Conservation (phyloP, 345 rosid genomes). For the Erodium maritimum region DNA sequence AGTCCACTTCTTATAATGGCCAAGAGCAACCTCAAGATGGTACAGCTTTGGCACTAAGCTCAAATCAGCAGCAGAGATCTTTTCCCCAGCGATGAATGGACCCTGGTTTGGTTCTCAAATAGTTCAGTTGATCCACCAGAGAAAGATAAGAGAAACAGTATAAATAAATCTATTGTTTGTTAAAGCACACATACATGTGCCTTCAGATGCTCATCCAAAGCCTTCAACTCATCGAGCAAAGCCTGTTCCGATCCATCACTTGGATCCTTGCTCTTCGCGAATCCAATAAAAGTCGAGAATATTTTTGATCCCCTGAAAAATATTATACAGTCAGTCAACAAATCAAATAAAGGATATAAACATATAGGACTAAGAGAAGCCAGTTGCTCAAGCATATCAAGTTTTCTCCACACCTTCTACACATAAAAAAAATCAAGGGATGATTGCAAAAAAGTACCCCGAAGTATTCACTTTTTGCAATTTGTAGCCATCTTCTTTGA, state of each 20-base stretch:
- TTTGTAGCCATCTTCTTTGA: no score
- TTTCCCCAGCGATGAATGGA: conserved; percentile 71
- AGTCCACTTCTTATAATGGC: conserved; percentile 79
- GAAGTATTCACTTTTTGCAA: no score
- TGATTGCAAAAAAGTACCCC: no score
- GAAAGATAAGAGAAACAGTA: not conserved
- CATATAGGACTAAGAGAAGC: not conserved
- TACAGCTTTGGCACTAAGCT: conserved; percentile 85
- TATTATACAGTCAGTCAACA: not conserved
- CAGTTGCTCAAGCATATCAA: not conserved
- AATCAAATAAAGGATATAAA: not conserved
- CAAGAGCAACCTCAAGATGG: conserved; percentile 76
- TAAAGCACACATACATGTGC: conserved; percentile 24
- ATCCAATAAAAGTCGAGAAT: conserved; percentile 43
- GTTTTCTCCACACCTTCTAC: not conserved
- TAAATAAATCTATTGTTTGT: not conserved
- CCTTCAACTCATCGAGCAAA: conserved; percentile 62
- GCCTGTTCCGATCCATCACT: conserved; percentile 67
- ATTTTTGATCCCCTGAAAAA: conserved; percentile 54
- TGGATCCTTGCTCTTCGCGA: conserved; percentile 81
- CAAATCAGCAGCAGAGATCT: conserved; percentile 61
- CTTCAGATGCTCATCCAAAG: conserved; percentile 74
- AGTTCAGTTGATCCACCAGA: not conserved
- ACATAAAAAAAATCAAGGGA: no score
- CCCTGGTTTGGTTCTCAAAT: conserved; percentile 24